Percentiles rank a stretch among this genome's conserved stretches.
Conservation (phyloP, 108 stramenopile species). For the Chaetoceros tenuissimus region DNA sequence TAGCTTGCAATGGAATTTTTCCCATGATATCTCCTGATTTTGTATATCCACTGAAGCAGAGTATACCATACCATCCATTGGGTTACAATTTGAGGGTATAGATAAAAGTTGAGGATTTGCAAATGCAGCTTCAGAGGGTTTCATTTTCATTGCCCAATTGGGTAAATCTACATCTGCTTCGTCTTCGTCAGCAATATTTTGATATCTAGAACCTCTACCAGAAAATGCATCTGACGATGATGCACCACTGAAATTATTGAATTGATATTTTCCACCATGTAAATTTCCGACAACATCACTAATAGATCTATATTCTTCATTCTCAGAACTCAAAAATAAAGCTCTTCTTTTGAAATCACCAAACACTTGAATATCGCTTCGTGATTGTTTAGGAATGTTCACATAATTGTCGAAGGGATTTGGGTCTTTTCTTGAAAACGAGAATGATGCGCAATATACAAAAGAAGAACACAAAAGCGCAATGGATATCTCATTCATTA, state of each 20-base stretch:
- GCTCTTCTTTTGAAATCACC: no score
- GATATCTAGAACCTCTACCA: background rate
- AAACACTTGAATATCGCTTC: no score
- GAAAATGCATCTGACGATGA: constrained; percentile 14
- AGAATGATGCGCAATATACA: no score
- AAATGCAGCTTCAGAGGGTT: background rate
- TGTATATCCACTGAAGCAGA: constrained; percentile 4
- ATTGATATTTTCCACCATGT: constrained; percentile 31
- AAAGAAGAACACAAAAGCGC: no score
- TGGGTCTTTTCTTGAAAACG: no score
- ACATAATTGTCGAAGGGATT: no score
- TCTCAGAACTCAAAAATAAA: background rate
- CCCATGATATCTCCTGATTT: constrained; percentile 28
- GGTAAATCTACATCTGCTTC: constrained; percentile 5
- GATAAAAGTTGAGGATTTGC: background rate
- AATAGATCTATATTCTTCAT: constrained; percentile 6
- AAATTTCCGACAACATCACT: constrained; percentile 18
- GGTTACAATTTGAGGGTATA: background rate
- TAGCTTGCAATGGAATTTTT: constrained; percentile 9
- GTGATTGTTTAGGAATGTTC: no score
- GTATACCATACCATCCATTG: background rate
- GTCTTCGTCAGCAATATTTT: background rate
- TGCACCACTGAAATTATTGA: constrained; percentile 11
- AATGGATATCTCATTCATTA: no score
- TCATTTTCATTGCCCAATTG: constrained; percentile 4